Evolutionary conservation across 108 stramenopile species (phyloP), one percentile per base, ranked within the genome.

Genomic region (Phaeodactylum tricornutum): DNA sequence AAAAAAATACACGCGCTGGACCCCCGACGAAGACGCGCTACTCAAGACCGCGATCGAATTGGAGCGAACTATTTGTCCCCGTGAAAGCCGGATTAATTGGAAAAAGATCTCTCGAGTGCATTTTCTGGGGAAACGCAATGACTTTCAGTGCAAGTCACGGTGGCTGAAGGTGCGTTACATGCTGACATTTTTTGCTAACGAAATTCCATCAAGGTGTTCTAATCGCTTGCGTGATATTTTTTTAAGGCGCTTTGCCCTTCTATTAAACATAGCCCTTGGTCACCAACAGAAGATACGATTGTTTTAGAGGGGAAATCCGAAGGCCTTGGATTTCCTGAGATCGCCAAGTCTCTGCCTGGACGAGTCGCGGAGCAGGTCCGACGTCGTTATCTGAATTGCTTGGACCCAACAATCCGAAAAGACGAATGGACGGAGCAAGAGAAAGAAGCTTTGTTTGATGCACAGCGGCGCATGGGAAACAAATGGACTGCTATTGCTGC

Each of bases 351-450:
- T 0, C 53, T 97, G 3, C 92, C 93, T 5, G 94, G 96, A 9
- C 81, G 96, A 23, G 85, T 94, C 38, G 85, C 86, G 15, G 96
- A 98, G 57, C 93, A 92, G 47, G 79, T 95, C 47, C 81, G 95
- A 32, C 92, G 93, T 49, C 87, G 93, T 23, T 98, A 90, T 84
- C 71, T 85, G 55, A 96, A 96, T 63, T 70, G 69, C 42, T 67
- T 98, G 7, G 85, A 96, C 62, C 97, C 95, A 4, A 53, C 60
- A 42, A 72, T 96, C 39, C 83, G 84, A 43, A 81, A 80, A 47
- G 73, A 60, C 0, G 62, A 66, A 15, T 95, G 92, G 91, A 84
- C 88, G 23, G 64, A 74, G 31, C 71, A 81, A 12, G 96, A 95
- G 55, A 81, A 84, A 45, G 35, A 34, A 17, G 65, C 82, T 41